These are phyloP conservation scores for Alternaria rosae DNA, from an alignment of 2,329 filamentous ascomycete genomes.

Conservation along the genomic window DNA sequence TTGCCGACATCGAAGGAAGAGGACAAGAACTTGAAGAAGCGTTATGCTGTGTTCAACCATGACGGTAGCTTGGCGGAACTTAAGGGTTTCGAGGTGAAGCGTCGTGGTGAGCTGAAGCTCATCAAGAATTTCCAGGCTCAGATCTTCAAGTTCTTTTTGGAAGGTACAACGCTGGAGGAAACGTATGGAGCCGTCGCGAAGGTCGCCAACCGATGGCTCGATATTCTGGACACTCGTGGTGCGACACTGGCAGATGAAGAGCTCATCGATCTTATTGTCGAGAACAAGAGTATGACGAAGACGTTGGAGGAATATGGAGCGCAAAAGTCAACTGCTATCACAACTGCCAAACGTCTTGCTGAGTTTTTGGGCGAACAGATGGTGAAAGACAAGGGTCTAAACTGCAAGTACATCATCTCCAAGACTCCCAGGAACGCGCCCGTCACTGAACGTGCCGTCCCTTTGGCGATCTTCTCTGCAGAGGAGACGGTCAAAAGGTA, in stretches of 20 bases:
- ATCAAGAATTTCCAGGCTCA: constrained; percentile 99
- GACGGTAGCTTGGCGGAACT: constrained; percentile 94
- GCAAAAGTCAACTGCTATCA: constrained; percentile 99
- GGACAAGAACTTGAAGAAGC: constrained; percentile 99
- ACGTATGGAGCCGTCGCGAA: constrained; percentile 92
- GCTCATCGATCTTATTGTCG: constrained; percentile 98
- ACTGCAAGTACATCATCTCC: constrained; percentile 99
- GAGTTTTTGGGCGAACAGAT: constrained; percentile 98
- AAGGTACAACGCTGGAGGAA: constrained; percentile 84
- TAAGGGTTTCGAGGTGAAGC: constrained; percentile 97
- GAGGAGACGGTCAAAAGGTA: constrained; percentile 86
- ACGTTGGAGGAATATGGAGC: constrained; percentile 93
- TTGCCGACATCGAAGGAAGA: constrained; percentile 97
- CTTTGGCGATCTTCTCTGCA: constrained; percentile 95
- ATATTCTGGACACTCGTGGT: constrained; percentile 89
- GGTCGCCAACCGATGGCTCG: constrained; percentile 95
- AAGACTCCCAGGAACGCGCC: constrained; percentile 84
- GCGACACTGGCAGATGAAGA: constrained; percentile 93
- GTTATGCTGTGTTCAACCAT: constrained; percentile 98
- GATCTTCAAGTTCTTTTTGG: constrained; percentile 99
- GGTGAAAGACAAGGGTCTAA: constrained; percentile 98
- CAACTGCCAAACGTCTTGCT: constrained; percentile 90
- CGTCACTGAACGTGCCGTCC: constrained; percentile 92
- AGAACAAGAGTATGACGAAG: constrained; percentile 98
- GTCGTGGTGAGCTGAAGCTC: constrained; percentile 95